Base-by-base conservation (phyloP, 1,139 yeast genomes). In the Arxiozyma heterogenica region DNA sequence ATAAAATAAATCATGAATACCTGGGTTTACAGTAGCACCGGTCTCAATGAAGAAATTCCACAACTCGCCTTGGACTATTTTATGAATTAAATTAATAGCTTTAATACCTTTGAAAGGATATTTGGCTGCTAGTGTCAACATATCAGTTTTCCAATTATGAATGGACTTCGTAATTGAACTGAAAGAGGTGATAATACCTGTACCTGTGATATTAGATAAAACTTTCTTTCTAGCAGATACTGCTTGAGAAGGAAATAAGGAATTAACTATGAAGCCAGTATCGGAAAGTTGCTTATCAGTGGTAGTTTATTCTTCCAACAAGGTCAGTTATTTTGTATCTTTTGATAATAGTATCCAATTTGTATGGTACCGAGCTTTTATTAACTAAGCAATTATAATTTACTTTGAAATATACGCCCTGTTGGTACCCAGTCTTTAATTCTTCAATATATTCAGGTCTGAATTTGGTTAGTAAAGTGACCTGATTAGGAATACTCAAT, bases 261-360 rank as follows among this genome's bases (percentile, higher is more conserved):
- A 30, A 30, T 12, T 30, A 30, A 30, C 38, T 12, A 30, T 30
- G 38, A 12, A 30, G 38, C 12, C 38, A 30, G 9, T 30, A 7
- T 30, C 38, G 38, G 38, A 30, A 30, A 12, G 38, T 30, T 30
- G 38, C 11, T 30, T 30, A 30, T 12, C 38, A 30, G 38, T 6
- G 3, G 38, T 30, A 30, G 38, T 12, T 30, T 6, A 30, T 30
- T 30, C 38, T 30, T 30, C 9, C 38, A 30, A 93, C n/a, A n/a
- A n/a, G n/a, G n/a, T n/a, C n/a, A n/a, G n/a, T n/a, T n/a, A n/a
- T n/a, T n/a, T n/a, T n/a, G n/a, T n/a, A n/a, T n/a, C n/a, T n/a
- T n/a, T n/a, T n/a, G n/a, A n/a, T n/a, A n/a, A n/a, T n/a, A n/a
- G n/a, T n/a, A n/a, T n/a, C n/a, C n/a, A n/a, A n/a, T n/a, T n/a